Percentiles rank a stretch among this genome's conserved stretches.
phyloP scores from a whole-genome alignment of 2,329 filamentous ascomycete genomes.

The Xylaria hypoxylon region DNA sequence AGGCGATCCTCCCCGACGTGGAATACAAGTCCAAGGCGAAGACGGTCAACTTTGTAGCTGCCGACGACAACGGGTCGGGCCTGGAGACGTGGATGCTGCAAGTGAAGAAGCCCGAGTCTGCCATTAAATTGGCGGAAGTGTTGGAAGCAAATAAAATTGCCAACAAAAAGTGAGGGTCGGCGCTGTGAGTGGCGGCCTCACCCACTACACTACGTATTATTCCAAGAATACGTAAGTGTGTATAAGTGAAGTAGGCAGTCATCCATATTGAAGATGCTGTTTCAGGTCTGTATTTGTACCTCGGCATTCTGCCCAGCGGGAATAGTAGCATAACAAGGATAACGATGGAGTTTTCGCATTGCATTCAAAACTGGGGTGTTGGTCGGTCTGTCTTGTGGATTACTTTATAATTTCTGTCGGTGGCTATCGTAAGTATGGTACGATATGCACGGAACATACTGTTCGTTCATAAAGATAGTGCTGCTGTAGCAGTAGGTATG shows the following conservation, averaged over 20 bases:
- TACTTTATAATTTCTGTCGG: neutral
- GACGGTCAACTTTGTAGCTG: conserved; percentile 69
- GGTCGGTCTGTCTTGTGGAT: conserved; percentile 14
- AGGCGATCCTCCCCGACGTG: conserved; percentile 69
- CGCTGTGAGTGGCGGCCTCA: neutral
- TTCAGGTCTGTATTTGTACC: conserved; percentile 22
- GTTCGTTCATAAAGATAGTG: neutral
- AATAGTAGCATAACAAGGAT: conserved; percentile 22
- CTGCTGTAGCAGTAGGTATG: neutral
- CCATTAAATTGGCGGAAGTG: conserved; percentile 63
- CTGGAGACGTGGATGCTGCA: conserved; percentile 78
- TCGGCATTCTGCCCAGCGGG: conserved; percentile 30
- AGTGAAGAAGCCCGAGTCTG: conserved; percentile 68
- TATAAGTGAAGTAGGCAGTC: neutral
- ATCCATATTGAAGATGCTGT: conserved; percentile 1
- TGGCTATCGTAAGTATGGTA: neutral
- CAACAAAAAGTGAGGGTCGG: conserved; percentile 61
- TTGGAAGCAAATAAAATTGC: conserved; percentile 67
- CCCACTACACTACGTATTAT: neutral
- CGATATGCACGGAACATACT: neutral
- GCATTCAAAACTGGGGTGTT: conserved; percentile 32
- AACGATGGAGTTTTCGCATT: conserved; percentile 29
- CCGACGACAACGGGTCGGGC: conserved; percentile 67
- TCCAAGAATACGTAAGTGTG: neutral
- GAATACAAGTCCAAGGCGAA: conserved; percentile 72